Evolutionary conservation across 1,284 basidiomycete species (phyloP).

Genomic region (Ustilago bromivora): DNA sequence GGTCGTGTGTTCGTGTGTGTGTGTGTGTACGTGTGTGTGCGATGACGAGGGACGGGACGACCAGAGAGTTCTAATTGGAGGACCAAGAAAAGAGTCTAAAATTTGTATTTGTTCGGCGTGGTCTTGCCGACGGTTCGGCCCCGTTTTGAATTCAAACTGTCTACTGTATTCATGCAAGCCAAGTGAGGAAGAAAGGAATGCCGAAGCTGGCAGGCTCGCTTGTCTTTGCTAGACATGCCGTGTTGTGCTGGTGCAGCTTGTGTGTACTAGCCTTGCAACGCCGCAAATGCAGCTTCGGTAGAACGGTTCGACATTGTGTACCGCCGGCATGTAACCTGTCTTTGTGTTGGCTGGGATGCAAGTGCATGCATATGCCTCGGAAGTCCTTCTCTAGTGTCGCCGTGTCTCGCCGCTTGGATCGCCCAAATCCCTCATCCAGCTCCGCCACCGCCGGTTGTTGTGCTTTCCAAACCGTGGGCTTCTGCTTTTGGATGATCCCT

Average conservation of each 20-base stretch:
- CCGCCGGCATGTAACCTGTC: neutral
- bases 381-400: neutral
- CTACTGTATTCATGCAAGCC: neutral
- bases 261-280: neutral
- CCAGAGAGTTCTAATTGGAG: neutral
- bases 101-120: neutral
- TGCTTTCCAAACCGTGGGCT: no score
- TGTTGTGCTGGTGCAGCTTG: neutral
- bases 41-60: neutral
- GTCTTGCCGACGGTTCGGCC: constrained; percentile 5
- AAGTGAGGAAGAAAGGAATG: neutral
- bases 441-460: no score
- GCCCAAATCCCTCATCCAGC: neutral
- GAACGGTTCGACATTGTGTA: neutral
- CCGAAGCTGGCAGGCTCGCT: constrained; percentile 5
- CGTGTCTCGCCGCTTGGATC: neutral
- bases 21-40: neutral
- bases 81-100: neutral
- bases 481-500: no score
- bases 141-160: neutral
- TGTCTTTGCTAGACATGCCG: neutral
- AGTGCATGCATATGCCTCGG: constrained; percentile 28
- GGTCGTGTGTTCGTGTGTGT: neutral
- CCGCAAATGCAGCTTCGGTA: neutral
- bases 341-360: neutral